Percentiles rank a stretch among this genome's conserved stretches.
Conservation (phyloP, 140 eudicot genomes). For the Bidens hawaiensis region DNA sequence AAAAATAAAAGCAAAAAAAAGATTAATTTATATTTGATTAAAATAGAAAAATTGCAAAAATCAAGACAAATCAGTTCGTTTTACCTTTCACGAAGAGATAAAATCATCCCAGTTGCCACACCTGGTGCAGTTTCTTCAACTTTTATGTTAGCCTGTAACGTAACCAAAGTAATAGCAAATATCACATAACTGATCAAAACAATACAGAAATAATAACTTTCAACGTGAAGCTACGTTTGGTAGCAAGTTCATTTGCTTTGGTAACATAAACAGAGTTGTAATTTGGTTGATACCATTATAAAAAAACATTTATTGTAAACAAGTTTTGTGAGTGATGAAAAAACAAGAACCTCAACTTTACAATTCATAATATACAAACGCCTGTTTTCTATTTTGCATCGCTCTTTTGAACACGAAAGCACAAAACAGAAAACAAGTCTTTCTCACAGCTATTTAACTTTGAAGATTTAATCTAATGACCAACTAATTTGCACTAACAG, state of each 20-base stretch:
- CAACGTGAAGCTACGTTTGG: neutral
- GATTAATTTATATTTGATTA: neutral
- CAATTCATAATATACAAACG: neutral
- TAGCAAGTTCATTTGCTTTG: neutral
- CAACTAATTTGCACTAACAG: neutral
- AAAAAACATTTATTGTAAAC: neutral
- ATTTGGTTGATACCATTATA: neutral
- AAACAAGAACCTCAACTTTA: neutral
- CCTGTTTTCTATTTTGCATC: neutral
- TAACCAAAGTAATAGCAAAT: conserved; percentile 17
- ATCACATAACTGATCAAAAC: neutral
- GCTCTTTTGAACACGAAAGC: neutral
- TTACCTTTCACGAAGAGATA: conserved; percentile 94
- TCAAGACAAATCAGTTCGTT: neutral
- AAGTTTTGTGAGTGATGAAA: neutral
- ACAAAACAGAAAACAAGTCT: neutral
- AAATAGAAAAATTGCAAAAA: neutral
- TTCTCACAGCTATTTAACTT: neutral
- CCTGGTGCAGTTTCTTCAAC: conserved; percentile 94
- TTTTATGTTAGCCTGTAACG: conserved; percentile 51
- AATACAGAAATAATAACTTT: neutral
- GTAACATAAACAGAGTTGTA: neutral
- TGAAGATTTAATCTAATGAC: neutral
- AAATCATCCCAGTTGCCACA: conserved; percentile 86
- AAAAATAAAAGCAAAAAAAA: neutral